Evolutionary conservation across 345 rosid species (phyloP).

Genomic region (Corchorus olitorius): DNA sequence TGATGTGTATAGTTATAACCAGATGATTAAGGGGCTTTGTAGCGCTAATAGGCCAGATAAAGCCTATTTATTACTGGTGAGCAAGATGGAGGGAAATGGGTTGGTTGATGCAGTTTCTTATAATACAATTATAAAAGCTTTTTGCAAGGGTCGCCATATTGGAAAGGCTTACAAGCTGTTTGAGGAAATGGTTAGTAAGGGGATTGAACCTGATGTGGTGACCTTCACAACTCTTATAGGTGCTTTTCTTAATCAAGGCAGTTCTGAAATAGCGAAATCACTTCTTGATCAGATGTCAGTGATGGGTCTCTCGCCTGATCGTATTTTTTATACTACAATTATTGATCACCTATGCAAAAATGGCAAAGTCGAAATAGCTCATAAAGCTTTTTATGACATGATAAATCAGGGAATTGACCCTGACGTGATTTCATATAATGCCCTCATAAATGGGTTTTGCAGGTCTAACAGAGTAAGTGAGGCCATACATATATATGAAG

Average conservation of each 20-base stretch:
- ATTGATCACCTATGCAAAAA: slow-evolving; percentile 77
- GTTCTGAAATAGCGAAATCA: slow-evolving; percentile 56
- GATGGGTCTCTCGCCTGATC: slow-evolving; percentile 64
- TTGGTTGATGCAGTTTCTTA: slow-evolving; percentile 78
- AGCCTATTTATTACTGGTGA: slow-evolving; percentile 58
- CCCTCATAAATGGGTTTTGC: slow-evolving; percentile 82
- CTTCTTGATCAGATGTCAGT: slow-evolving; percentile 73
- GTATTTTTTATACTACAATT: slow-evolving; percentile 77
- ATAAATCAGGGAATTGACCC: slow-evolving; percentile 68
- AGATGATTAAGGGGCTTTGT: slow-evolving; percentile 77
- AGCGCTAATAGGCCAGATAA: slow-evolving; percentile 52
- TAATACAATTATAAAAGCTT: slow-evolving; percentile 69
- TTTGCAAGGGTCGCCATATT: slow-evolving; percentile 48
- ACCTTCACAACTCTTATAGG: slow-evolving; percentile 76
- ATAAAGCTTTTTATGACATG: slow-evolving; percentile 68
- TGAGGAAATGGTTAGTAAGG: slow-evolving; percentile 69
- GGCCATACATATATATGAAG: slow-evolving; percentile 66
- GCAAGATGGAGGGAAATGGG: slow-evolving; percentile 69
- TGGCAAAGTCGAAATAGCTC: slow-evolving; percentile 69
- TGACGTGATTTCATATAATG: slow-evolving; percentile 74
- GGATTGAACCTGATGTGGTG: slow-evolving; percentile 66
- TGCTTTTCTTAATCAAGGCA: slow-evolving; percentile 66
- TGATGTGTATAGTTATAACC: slow-evolving; percentile 83
- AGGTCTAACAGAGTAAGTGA: slow-evolving; percentile 57
- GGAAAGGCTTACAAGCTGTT: slow-evolving; percentile 63